Base-by-base conservation (phyloP, 2,329 filamentous ascomycete genomes). In the Scleromitrula shiraiana region DNA sequence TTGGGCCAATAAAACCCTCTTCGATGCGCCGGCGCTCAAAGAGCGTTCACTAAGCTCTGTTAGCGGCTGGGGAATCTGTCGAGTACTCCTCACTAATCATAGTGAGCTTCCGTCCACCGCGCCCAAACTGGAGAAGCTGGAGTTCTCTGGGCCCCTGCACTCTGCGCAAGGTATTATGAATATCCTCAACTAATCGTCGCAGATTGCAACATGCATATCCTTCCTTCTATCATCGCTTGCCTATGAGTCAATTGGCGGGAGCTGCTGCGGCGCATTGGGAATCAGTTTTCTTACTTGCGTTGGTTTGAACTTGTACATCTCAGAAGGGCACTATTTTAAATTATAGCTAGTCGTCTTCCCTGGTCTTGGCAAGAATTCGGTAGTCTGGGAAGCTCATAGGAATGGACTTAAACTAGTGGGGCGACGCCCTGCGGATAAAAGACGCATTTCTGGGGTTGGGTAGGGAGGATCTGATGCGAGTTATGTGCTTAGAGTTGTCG, bases 121-220 rank as follows among this genome's bases (percentile, higher is more conserved):
- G 17, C 23, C 22, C 8, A 26, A 40, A 40, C 37, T 27, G 26
- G 37, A 40, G 37, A 40, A 27, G 46, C 30, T 49, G n/a, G 40
- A 43, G 32, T 9, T 49, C 46, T 32, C 15, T 33, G 12, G 7
- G 8, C n/a, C 33, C 36, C 17, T 8, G 24, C 39, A 43, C 36
- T 32, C 46, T n/a, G 30, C 38, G 7, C 22, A 41, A 49, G 84
- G 80, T 85, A 69, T 90, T 85, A 61, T 85, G 89, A 49, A 82
- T 84, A 49, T 78, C 75, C 68, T 88, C 89, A 20, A 88, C 88
- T 67, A 94, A 87, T 24, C 88, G 88, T 66, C 94, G 94, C 51
- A 94, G 46, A 49, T 39, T 32, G 32, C 43, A 40, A 49, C 39
- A 14, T 23, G 46, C 23, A 43, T 43, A 41, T 42, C 40, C 19